Base-by-base conservation (phyloP, 2,329 filamentous ascomycete genomes). In the Scortechinia acanthostroma region DNA sequence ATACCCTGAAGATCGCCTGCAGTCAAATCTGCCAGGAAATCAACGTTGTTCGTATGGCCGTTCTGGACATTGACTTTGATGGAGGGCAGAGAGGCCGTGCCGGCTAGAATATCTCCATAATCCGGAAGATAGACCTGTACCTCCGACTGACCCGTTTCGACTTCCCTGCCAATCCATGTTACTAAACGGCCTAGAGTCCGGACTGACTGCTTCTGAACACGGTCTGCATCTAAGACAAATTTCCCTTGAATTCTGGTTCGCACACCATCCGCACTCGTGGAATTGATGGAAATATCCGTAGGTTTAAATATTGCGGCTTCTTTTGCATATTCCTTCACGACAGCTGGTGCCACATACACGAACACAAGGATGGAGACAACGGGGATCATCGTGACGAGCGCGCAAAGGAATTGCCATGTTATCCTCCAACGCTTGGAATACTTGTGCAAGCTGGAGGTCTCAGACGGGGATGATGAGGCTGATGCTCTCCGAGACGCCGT, bases 301-400 rank as follows among this genome's bases (percentile, higher is more conserved):
- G 93, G 88, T 57, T 91, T 80, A 52, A 98, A 77, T 16, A 91
- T 80, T 20, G 84, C 74, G 2, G 91, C 88, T 61, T 91, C 74
- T 63, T 91, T 85, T 43, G 86, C 88, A 63, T 98, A 98, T 58
- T 88, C 77, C 63, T 95, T 81, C 10, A 95, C 79, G 4, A 84
- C 79, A 15, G 85, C 81, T 2, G 91, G 91, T 0, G 86, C 78
- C 45, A 95, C 76, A 65, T 95, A 95, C 15, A 83, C 88, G 46
- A 91, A 68, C 15, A 86, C 64, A 47, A 96, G 81, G 53, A 95
- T 88, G 21, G 73, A 60, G 19, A 91, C 54, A 4, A 84, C 71
- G 2, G 77, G 52, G 43, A 76, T 85, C 5, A 97, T 66, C 2
- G 85, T 47, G 1, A 74, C 53, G 49, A 95, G 77, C 22, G 91